Base-by-base conservation (phyloP, 345 rosid genomes). In the Streptanthus diversifolius region DNA sequence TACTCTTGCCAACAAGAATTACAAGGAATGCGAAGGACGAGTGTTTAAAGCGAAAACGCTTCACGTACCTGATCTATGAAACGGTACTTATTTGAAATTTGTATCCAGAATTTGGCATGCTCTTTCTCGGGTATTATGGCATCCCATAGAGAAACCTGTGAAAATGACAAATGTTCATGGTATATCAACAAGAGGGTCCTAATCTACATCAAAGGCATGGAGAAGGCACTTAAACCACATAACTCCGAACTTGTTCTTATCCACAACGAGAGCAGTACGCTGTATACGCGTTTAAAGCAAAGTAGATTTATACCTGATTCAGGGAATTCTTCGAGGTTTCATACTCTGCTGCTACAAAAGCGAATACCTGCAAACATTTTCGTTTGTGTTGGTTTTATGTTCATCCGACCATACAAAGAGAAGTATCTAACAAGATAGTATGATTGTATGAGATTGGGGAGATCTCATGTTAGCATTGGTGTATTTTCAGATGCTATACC, bases 131-230 rank as follows among this genome's bases (percentile, higher is more conserved):
- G 95, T 68, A 93, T 86, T 27, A 93, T 91, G 29, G 90, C 91
- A 77, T 93, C 98, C 98, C 98, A 93, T 44, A 93, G 82, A 17
- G 98, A 93, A 5, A 91, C 88, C 98, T 93, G 73, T 2, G 5
- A 49, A 71, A 67, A 59, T 6, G 19, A 18, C 36, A 48, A 49
- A 57, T 5, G 35, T 66, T 48, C 11, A 48, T 13, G 4, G 68
- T 10, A 18, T 47, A 43, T 36, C 43, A 56, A 57, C 43, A 35
- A 45, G 15, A 29, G 44, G 37, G 22, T 59, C 24, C 59, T 21
- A 0, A 57, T 6, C 52, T 57, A 12, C 17, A 17, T 56, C 14
- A 64, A 4, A 47, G 8, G 49, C 29, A 35, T 27, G 35, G 49
- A 22, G 15, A 67, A 49, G 47, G 6, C 45, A 40, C 36, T 68